Evolutionary conservation across 768 basidiomycete species (phyloP).

Genomic region (Leccinum ochraceum): DNA sequence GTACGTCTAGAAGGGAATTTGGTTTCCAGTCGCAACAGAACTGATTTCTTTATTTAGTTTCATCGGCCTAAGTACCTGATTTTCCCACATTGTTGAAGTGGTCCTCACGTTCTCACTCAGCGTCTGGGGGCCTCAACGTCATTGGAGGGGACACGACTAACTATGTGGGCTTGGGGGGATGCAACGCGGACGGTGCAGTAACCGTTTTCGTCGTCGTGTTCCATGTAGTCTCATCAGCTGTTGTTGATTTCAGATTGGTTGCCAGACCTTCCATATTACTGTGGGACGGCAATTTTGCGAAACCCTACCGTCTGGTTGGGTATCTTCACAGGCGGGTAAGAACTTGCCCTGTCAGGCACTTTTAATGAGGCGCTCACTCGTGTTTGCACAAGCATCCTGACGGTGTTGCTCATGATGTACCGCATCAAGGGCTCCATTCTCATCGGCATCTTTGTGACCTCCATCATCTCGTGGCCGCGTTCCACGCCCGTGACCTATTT

Average conservation of each 20-base stretch:
- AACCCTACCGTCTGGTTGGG: slow-evolving; percentile 88
- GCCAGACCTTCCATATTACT: slow-evolving; percentile 55
- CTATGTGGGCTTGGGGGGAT: slow-evolving; percentile 77
- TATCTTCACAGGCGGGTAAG: slow-evolving; percentile 79
- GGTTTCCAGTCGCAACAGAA: neutral
- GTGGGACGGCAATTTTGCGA: slow-evolving; percentile 61
- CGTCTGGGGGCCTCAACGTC: slow-evolving; percentile 66
- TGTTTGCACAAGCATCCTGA: slow-evolving; percentile 50
- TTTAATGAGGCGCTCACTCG: slow-evolving; percentile 6
- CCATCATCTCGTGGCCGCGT: slow-evolving; percentile 88
- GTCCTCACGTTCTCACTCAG: slow-evolving; percentile 34
- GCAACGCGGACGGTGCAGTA: slow-evolving; percentile 48
- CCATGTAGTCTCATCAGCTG: slow-evolving; percentile 10
- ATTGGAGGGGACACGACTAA: slow-evolving; percentile 73
- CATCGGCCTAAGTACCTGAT: slow-evolving; percentile 64
- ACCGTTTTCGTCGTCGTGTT: slow-evolving; percentile 4
- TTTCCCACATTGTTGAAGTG: neutral
- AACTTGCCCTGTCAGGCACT: slow-evolving; percentile 1
- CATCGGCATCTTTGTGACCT: slow-evolving; percentile 81
- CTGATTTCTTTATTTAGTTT: slow-evolving; percentile 45
- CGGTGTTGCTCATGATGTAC: slow-evolving; percentile 80
- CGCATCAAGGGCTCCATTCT: slow-evolving; percentile 82
- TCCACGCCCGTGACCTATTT: slow-evolving; percentile 79
- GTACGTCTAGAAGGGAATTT: slow-evolving; percentile 40
- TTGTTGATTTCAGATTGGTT: slow-evolving; percentile 41